Evolutionary conservation across 495 filamentous ascomycete species (phyloP), one percentile per base, ranked within the genome.

Genomic region (Antarctomyces pellizariae): DNA sequence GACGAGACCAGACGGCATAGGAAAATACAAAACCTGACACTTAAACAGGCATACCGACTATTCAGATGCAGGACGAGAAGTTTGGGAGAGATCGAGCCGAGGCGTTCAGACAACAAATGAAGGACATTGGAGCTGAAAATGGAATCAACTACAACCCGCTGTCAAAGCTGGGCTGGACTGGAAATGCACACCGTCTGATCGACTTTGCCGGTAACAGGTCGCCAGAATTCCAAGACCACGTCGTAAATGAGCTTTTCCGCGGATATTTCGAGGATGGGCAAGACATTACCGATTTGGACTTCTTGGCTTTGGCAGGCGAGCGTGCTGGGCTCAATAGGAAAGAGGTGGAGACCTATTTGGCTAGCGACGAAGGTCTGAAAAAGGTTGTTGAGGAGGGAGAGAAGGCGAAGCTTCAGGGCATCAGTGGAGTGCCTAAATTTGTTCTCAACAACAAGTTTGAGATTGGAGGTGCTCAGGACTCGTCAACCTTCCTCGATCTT

Each of bases 391-490:
- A 46, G 21, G 75, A 82, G 45, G 75, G 75, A 12, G 41, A 48
- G 27, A 44, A 53, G 28, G 74, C 74, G 17, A 56, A 64, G 22
- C 29, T 38, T 28, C 50, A 54, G 25, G 55, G 62, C 21, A 59
- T 89, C 18, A 56, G 46, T 13, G 78, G 75, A 0, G 80, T 89
- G 33, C 79, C 78, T 1, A 61, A 75, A 42, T 82, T 78, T 38
- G 64, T 59, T 16, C 50, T 82, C 16, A 64, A 77, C 30, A 66
- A 50, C 1, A 56, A 56, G 40, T 70, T 63, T 46, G 53, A 57
- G 22, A 41, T 82, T 18, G 53, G 61, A 13, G 73, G 75, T 0
- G 73, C 70, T 0, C 63, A 75, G 45, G 68, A 76, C 31, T 29
- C 34, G 15, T 42, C 30, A 6, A 49, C 54, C 0, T 53, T 54